phyloP scores from a whole-genome alignment of 2,329 filamentous ascomycete genomes.

The Pseudogymnoascus destructans region DNA sequence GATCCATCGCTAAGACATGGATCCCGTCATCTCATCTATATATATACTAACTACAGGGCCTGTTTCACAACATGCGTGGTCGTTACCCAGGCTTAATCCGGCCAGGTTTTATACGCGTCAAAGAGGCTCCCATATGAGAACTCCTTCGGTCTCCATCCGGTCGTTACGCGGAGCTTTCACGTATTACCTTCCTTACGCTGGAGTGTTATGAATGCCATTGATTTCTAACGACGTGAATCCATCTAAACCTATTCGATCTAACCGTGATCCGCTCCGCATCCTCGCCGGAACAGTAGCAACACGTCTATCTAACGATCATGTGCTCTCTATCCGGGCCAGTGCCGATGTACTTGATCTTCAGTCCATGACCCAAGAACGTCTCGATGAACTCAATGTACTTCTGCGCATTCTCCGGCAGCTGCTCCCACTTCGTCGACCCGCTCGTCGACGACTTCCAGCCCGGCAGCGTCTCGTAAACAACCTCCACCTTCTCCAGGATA shows the following conservation, averaged over 20 bases:
- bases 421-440: conserved; percentile 26
- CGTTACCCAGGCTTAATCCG: not conserved
- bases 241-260: not conserved
- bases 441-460: conserved; percentile 58
- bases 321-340: conserved; percentile 52
- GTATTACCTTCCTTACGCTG: not conserved
- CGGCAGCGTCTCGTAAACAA: conserved; percentile 53
- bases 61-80: not conserved
- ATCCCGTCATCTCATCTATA: not conserved
- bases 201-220: not conserved
- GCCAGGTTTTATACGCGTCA: not conserved
- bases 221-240: not conserved
- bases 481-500: conserved; percentile 44
- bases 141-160: not conserved
- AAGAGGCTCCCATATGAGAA: not conserved
- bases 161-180: not conserved
- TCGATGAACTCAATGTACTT: conserved; percentile 58
- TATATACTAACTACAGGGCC: not conserved
- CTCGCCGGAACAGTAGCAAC: not conserved
- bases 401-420: conserved; percentile 50
- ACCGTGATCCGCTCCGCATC: not conserved
- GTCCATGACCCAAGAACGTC: conserved; percentile 40
- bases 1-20: not conserved
- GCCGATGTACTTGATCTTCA: conserved; percentile 52
- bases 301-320: conserved; percentile 35